These are phyloP conservation scores for Colletotrichum euphorbiae DNA, from an alignment of 2,329 filamentous ascomycete species.

Conservation along the genomic window DNA sequence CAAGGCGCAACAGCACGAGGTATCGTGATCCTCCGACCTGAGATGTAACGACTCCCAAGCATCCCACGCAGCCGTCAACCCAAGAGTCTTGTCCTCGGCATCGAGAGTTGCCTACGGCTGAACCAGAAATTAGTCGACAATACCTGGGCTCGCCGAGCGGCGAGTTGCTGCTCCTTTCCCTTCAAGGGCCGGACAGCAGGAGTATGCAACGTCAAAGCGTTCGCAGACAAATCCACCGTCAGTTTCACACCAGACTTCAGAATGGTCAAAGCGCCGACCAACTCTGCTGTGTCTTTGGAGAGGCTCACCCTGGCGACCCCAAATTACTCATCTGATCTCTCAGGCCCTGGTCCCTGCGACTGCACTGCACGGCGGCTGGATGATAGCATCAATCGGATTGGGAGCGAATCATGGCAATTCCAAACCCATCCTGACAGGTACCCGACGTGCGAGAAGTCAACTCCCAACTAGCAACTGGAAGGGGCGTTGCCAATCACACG, in stretches of 20 bases:
- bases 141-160: slow-evolving; percentile 3
- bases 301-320: slow-evolving; percentile 18
- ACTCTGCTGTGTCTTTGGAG: slow-evolving; percentile 7
- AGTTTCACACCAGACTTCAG: slow-evolving; percentile 36
- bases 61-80: not conserved
- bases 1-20: slow-evolving; percentile 7
- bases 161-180: slow-evolving; percentile 2
- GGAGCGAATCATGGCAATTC: slow-evolving; percentile 32
- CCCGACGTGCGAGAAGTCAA: slow-evolving; percentile 5
- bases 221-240: slow-evolving; percentile 31
- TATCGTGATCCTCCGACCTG: not conserved
- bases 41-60: slow-evolving; percentile 1
- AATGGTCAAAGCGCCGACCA: slow-evolving; percentile 36
- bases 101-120: not conserved
- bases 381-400: slow-evolving; percentile 33
- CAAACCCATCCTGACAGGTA: slow-evolving; percentile 28
- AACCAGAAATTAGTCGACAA: not conserved
- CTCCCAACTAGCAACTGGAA: slow-evolving; percentile 21
- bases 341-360: slow-evolving; percentile 18
- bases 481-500: slow-evolving; percentile 12
- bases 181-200: slow-evolving; percentile 11
- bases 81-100: not conserved
- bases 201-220: slow-evolving; percentile 34
- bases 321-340: slow-evolving; percentile 38
- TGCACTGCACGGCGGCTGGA: slow-evolving; percentile 26